Conservation (phyloP, 345 rosid genomes). For the Corchorus olitorius region DNA sequence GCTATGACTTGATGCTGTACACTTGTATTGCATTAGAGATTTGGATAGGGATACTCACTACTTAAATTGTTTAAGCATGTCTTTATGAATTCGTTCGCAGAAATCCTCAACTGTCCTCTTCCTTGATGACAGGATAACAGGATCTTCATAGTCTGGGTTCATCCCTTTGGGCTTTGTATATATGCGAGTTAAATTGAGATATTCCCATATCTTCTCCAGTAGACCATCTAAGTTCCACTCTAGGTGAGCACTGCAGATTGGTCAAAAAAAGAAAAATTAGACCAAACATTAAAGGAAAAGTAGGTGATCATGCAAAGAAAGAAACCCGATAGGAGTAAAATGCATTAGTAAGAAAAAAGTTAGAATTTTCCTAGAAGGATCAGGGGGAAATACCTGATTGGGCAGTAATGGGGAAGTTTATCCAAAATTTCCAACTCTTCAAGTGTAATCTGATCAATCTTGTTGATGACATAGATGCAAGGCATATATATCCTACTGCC, state of each 20-base stretch:
- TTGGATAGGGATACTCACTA: slow-evolving; percentile 61
- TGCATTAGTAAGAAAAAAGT: not conserved
- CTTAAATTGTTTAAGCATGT: slow-evolving; percentile 88
- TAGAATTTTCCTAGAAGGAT: not conserved
- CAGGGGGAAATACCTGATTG: slow-evolving; percentile 63
- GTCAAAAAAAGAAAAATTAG: not conserved
- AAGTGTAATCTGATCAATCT: slow-evolving; percentile 92
- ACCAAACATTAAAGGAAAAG: not conserved
- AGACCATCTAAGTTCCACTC: slow-evolving; percentile 99
- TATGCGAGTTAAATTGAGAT: slow-evolving; percentile 85
- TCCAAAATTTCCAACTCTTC: slow-evolving; percentile 98
- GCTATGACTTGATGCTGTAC: not conserved
- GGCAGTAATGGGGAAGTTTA: slow-evolving; percentile 97
- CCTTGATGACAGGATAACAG: slow-evolving; percentile 87
- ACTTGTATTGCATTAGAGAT: not conserved
- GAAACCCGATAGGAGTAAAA: not conserved
- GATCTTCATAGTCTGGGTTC: slow-evolving; percentile 98
- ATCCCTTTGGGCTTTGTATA: slow-evolving; percentile 94
- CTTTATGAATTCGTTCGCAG: slow-evolving; percentile 85
- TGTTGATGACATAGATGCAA: slow-evolving; percentile 94
- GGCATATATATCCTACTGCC: slow-evolving; percentile 97
- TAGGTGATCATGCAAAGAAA: not conserved
- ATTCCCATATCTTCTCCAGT: slow-evolving; percentile 92
- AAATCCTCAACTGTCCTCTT: slow-evolving; percentile 92
- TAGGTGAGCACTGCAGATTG: slow-evolving; percentile 72